Evolutionary conservation across 2,329 filamentous ascomycete species (phyloP).

Genomic region (Biscogniauxia sp.): DNA sequence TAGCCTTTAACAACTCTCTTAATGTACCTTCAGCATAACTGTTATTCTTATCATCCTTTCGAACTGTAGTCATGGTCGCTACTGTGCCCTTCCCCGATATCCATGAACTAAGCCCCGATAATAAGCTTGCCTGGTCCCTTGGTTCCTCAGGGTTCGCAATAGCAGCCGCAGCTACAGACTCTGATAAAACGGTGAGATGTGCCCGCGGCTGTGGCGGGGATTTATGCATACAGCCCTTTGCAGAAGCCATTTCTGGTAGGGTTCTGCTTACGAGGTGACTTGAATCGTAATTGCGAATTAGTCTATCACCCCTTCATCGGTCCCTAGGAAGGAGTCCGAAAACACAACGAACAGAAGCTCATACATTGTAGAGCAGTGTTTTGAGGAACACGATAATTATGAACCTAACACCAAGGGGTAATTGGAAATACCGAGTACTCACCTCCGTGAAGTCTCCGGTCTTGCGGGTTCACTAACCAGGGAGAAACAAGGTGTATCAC

Average conservation of each 20-base stretch:
- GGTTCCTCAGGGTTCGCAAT: slow-evolving; percentile 27
- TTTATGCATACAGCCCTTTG: slow-evolving; percentile 24
- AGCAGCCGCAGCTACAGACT: slow-evolving; percentile 28
- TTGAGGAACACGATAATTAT: not conserved
- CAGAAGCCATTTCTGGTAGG: slow-evolving; percentile 26
- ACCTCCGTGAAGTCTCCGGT: slow-evolving; percentile 52
- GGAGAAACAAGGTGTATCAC: slow-evolving; percentile 33
- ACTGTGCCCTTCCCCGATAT: slow-evolving; percentile 42
- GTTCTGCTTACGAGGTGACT: slow-evolving; percentile 46
- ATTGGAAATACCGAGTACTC: not conserved
- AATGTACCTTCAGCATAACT: slow-evolving; percentile 57
- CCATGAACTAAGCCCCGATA: slow-evolving; percentile 44
- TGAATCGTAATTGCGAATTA: not conserved
- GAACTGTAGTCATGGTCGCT: slow-evolving; percentile 14
- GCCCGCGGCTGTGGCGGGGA: slow-evolving; percentile 19
- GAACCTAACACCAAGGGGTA: not conserved
- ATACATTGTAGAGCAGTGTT: not conserved
- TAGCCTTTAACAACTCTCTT: slow-evolving; percentile 47
- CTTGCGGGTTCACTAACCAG: slow-evolving; percentile 56
- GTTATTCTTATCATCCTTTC: slow-evolving; percentile 27
- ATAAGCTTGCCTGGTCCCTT: slow-evolving; percentile 20
- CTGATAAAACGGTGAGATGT: slow-evolving; percentile 22
- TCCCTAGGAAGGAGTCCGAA: not conserved
- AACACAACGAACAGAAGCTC: not conserved
- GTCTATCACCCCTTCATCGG: not conserved